Evolutionary conservation across 179 eudicot genomes (phyloP).

Genomic region (Dionaea muscipula): DNA sequence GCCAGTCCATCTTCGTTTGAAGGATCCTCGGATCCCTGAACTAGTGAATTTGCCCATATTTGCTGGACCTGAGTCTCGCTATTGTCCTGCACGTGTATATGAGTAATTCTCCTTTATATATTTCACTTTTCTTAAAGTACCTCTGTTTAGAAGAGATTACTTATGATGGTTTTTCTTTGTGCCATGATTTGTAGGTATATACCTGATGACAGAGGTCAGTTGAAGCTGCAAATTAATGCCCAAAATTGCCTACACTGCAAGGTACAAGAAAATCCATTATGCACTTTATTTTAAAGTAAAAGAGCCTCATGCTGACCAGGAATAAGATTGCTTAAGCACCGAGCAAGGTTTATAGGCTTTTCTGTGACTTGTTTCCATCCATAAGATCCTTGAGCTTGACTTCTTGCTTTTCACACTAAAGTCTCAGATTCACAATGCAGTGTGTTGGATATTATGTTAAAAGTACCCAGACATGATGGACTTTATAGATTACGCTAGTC

Average conservation of each 20-base stretch:
- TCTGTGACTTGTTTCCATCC: too few relatives aligned
- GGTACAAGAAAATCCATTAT: too few relatives aligned
- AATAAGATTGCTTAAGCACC: too few relatives aligned
- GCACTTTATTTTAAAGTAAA: too few relatives aligned
- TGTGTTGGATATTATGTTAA: too few relatives aligned
- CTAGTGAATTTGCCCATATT: constrained; percentile 52
- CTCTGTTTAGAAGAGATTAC: constrained; percentile 1
- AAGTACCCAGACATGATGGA: too few relatives aligned
- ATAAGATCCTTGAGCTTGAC: too few relatives aligned
- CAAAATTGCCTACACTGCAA: constrained; percentile 98
- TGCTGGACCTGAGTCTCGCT: constrained; percentile 84
- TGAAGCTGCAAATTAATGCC: constrained; percentile 85
- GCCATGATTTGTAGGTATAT: constrained; percentile 40
- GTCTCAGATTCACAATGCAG: too few relatives aligned
- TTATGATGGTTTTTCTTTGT: constrained; percentile 9
- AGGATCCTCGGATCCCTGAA: constrained; percentile 56
- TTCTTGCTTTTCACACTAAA: too few relatives aligned
- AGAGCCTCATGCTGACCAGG: too few relatives aligned
- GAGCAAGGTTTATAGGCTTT: too few relatives aligned
- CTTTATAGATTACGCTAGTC: too few relatives aligned
- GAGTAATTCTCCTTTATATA: constrained; percentile 37
- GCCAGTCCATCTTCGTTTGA: constrained; percentile 87
- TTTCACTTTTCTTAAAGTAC: neutral
- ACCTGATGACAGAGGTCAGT: constrained; percentile 55
- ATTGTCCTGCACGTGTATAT: constrained; percentile 97